Percentiles rank a stretch among this genome's conserved stretches.
These are phyloP conservation scores for Debaryomyces nepalensis DNA, from an alignment of 1,139 yeast species.

Conservation along the genomic window DNA sequence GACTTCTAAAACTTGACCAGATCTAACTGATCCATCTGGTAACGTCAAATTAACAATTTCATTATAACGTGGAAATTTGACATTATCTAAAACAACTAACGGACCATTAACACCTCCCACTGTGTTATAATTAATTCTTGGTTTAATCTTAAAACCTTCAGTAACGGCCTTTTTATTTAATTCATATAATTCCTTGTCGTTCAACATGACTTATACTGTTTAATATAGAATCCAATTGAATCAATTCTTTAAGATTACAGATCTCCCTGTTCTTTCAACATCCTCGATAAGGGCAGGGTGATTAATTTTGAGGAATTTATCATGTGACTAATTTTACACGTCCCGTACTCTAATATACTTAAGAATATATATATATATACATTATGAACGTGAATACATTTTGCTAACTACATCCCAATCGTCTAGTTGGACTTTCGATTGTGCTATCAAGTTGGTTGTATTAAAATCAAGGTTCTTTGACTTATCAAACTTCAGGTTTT, in stretches of 20 bases:
- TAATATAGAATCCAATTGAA: slow-evolving; percentile 9
- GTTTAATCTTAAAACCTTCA: slow-evolving; percentile 87
- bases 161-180: slow-evolving; percentile 91
- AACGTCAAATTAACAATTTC: slow-evolving; percentile 95
- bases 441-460: slow-evolving; percentile 24
- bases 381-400: slow-evolving; percentile 21
- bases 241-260: neutral
- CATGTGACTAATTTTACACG: slow-evolving; percentile 14
- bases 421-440: slow-evolving; percentile 37
- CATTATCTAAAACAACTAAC: slow-evolving; percentile 91
- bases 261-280: slow-evolving; percentile 4
- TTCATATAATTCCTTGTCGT: slow-evolving; percentile 67
- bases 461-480: slow-evolving; percentile 3
- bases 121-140: slow-evolving; percentile 90
- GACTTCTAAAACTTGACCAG: slow-evolving; percentile 98
- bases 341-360: slow-evolving; percentile 13
- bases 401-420: slow-evolving; percentile 53
- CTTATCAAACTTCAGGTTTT: neutral
- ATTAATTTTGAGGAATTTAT: slow-evolving; percentile 11
- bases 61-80: slow-evolving; percentile 93
- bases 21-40: slow-evolving; percentile 92
- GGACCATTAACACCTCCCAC: slow-evolving; percentile 99
- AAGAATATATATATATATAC: slow-evolving; percentile 3
- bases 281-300: slow-evolving; percentile 15
- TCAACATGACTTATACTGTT: slow-evolving; percentile 32